A percentile compares a stretch with the other conserved stretches of the same genome.
Evolutionary conservation across 2,329 filamentous ascomycete species (phyloP).

Genomic region (Venturia carpophila): DNA sequence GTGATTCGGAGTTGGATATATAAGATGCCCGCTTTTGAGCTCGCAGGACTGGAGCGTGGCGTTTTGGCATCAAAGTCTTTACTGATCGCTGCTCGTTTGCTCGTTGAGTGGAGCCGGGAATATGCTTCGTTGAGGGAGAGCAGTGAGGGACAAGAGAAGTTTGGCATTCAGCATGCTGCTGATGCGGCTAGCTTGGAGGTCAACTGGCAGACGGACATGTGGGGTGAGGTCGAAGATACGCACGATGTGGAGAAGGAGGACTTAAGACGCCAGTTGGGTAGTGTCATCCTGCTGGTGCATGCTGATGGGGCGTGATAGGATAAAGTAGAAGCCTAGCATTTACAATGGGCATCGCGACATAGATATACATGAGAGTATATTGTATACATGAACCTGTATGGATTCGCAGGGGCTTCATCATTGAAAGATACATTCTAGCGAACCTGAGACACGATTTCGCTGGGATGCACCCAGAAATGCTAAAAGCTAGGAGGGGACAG

Average conservation of each 20-base stretch:
- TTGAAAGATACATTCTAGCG: too few species aligned
- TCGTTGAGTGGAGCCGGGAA: slow-evolving; percentile 82
- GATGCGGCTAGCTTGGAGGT: slow-evolving; percentile 75
- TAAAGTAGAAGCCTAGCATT: not conserved
- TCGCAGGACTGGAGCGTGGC: slow-evolving; percentile 78
- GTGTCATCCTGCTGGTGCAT: slow-evolving; percentile 70
- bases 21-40: slow-evolving; percentile 65
- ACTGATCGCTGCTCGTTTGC: slow-evolving; percentile 63
- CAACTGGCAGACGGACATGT: slow-evolving; percentile 78
- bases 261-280: slow-evolving; percentile 76
- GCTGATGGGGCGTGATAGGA: slow-evolving; percentile 21
- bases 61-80: slow-evolving; percentile 82
- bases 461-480: too few species aligned
- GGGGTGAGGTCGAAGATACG: slow-evolving; percentile 97
- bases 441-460: too few species aligned
- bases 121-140: slow-evolving; percentile 46
- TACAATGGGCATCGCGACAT: not conserved
- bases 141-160: slow-evolving; percentile 38
- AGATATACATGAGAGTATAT: not conserved
- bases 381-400: not conserved
- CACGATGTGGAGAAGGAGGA: slow-evolving; percentile 96
- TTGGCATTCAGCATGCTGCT: slow-evolving; percentile 77
- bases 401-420: not conserved
- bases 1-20: slow-evolving; percentile 71
- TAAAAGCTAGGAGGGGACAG: too few species aligned